These are phyloP conservation scores for Zymoseptoria brevis DNA, from an alignment of 2,329 filamentous ascomycete genomes.

Conservation along the genomic window DNA sequence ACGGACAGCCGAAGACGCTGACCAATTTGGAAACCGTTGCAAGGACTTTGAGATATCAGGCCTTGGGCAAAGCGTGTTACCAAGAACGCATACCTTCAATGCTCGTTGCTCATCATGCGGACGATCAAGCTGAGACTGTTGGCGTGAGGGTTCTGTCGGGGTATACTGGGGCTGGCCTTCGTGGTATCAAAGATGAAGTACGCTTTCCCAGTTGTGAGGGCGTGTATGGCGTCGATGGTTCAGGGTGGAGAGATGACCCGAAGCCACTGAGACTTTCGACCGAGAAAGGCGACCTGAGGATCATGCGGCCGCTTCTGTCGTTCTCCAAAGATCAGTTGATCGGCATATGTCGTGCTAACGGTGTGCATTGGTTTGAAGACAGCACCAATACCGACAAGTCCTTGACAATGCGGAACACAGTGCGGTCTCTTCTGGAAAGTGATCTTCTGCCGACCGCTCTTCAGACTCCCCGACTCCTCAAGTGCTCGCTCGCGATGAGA, in stretches of 20 bases:
- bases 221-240: conserved; percentile 57
- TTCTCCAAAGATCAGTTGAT: conserved; percentile 68
- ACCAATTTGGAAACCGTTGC: conserved; percentile 71
- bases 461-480: conserved; percentile 55
- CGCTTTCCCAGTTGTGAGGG: conserved; percentile 76
- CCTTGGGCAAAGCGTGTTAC: conserved; percentile 56
- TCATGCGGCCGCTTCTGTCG: conserved; percentile 61
- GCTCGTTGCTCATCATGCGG: conserved; percentile 76
- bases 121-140: conserved; percentile 87
- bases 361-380: conserved; percentile 74
- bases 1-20: conserved; percentile 35
- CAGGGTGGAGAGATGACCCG: conserved; percentile 18
- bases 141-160: conserved; percentile 66
- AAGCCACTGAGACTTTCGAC: neutral
- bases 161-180: conserved; percentile 60
- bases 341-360: conserved; percentile 62
- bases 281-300: conserved; percentile 47
- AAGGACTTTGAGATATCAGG: conserved; percentile 63
- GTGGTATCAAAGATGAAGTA: conserved; percentile 17
- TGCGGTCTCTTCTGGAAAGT: conserved; percentile 57
- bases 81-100: conserved; percentile 49
- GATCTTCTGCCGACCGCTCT: conserved; percentile 62
- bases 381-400: conserved; percentile 70
- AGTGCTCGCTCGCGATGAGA: conserved; percentile 49
- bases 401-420: conserved; percentile 71